These are phyloP conservation scores for Neostapfia colusana DNA, from an alignment of 176 grass and related monocot genomes.

Conservation along the genomic window DNA sequence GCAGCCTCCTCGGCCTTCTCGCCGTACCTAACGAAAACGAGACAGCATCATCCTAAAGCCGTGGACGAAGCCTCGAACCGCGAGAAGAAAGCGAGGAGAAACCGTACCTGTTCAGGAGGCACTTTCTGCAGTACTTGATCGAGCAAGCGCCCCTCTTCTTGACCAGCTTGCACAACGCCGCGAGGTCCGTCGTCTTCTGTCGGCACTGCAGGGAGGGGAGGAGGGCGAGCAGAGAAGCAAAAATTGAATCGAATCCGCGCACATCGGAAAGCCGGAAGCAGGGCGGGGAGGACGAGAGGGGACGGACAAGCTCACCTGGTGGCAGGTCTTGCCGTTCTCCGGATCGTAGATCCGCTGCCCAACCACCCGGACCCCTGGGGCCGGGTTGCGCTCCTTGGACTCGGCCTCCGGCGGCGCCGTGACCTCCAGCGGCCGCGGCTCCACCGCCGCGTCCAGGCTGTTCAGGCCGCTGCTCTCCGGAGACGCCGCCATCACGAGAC, in stretches of 20 bases:
- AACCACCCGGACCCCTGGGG: conserved; percentile 52
- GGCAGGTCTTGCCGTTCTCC: conserved; percentile 79
- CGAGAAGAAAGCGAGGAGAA: conserved; percentile 3
- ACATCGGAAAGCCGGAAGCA: background rate
- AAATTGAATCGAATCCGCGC: conserved; percentile 2
- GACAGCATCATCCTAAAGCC: background rate
- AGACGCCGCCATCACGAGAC: background rate
- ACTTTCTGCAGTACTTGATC: conserved; percentile 80
- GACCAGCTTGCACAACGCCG: conserved; percentile 63
- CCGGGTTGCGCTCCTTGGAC: conserved; percentile 44
- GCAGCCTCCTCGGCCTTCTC: conserved; percentile 66
- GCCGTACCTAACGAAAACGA: conserved; percentile 58
- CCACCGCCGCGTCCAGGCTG: background rate
- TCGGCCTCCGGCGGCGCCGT: background rate
- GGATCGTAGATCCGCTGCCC: conserved; percentile 69
- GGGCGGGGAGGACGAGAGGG: background rate
- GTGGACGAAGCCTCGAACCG: background rate
- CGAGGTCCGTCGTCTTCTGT: conserved; percentile 78
- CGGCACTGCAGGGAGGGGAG: conserved; percentile 55
- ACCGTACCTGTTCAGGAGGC: conserved; percentile 73
- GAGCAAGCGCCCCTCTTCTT: conserved; percentile 59
- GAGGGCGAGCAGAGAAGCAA: background rate
- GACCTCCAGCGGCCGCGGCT: conserved; percentile 25
- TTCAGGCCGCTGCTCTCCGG: background rate
- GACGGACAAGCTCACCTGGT: conserved; percentile 53